Conservation (phyloP, 2,329 filamentous ascomycete genomes). For the Colletotrichum scovillei region DNA sequence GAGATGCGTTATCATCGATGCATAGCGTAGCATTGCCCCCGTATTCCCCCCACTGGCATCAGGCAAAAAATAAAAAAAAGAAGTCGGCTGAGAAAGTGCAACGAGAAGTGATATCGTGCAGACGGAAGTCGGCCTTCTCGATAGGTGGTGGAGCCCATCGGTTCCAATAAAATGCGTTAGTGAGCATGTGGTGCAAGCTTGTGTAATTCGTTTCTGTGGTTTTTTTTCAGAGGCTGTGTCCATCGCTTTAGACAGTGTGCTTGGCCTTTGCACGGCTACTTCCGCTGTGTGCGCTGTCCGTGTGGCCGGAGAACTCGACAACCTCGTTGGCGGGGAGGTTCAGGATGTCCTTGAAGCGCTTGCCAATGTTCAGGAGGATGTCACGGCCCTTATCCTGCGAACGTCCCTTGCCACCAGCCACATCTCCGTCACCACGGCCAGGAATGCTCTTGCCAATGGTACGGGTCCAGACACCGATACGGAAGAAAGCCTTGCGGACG, state of each 20-base stretch:
- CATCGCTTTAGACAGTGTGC: conserved; percentile 75
- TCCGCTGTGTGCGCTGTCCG: conserved; percentile 90
- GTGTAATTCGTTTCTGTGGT: conserved; percentile 11
- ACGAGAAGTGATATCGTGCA: conserved; percentile 31
- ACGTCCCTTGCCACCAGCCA: conserved; percentile 81
- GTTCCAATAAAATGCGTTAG: conserved; percentile 28
- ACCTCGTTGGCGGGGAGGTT: conserved; percentile 80
- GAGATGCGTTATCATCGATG: conserved; percentile 35
- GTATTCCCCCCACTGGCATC: conserved; percentile 14
- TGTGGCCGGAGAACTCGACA: conserved; percentile 97
- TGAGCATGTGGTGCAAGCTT: background rate
- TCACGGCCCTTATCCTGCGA: conserved; percentile 85
- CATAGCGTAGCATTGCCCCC: conserved; percentile 30
- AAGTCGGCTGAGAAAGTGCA: conserved; percentile 31
- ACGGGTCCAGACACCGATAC: conserved; percentile 96
- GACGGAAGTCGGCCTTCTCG: conserved; percentile 17
- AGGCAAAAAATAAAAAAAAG: conserved; percentile 23
- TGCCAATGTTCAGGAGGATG: conserved; percentile 85
- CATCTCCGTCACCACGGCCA: conserved; percentile 77
- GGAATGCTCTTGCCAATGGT: conserved; percentile 89
- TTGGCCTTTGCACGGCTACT: conserved; percentile 97
- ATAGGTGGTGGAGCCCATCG: conserved; percentile 12
- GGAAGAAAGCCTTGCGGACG: conserved; percentile 97
- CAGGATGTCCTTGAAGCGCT: conserved; percentile 92
- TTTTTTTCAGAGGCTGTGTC: conserved; percentile 1